Evolutionary conservation across 2,329 filamentous ascomycete genomes (phyloP), one percentile per base, ranked within the genome.

Genomic region (Aspergillus udagawae): DNA sequence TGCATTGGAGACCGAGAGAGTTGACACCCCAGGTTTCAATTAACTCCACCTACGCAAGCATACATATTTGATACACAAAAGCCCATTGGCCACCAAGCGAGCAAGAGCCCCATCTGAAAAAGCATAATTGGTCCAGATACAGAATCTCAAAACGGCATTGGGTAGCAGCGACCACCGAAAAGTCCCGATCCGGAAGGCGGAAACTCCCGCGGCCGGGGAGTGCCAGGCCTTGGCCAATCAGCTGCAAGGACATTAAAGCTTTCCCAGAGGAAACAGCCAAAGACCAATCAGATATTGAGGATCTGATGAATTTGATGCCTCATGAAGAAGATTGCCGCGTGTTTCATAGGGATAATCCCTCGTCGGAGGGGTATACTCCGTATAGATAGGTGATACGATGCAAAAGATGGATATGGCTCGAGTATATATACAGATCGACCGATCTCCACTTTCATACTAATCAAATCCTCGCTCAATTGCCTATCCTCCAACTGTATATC

Each of bases 111-210:
- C 32, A 7, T 38, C 32, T 17, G 5, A 5, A 38, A 38, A 38
- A 3, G 14, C 6, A 38, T 17, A 5, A 38, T 38, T 38, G 32
- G 32, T 38, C 14, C 14, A 38, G 1, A 7, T 35, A 7, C 12
- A 35, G 1, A 35, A 3, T 17, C 14, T 2, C 32, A 35, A 17
- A 35, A 63, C 69, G 68, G 70, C 69, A 72, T 69, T 60, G 49
- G 53, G 67, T 67, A 67, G 61, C 63, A 67, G 48, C 49, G n/a
- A 35, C 12, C 2, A 32, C 32, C 32, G 32, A 35, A 35, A 35
- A 14, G 4, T 5, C 4, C 32, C 32, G 12, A 35, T 35, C 2
- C 32, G 32, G 32, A 35, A 35, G 32, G 32, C 32, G 32, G 32
- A 35, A 35, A 35, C 32, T 17, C 4, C 32, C 32, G 32, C 10